Conservation (phyloP, 345 rosid genomes). For the Jatropha curcas region DNA sequence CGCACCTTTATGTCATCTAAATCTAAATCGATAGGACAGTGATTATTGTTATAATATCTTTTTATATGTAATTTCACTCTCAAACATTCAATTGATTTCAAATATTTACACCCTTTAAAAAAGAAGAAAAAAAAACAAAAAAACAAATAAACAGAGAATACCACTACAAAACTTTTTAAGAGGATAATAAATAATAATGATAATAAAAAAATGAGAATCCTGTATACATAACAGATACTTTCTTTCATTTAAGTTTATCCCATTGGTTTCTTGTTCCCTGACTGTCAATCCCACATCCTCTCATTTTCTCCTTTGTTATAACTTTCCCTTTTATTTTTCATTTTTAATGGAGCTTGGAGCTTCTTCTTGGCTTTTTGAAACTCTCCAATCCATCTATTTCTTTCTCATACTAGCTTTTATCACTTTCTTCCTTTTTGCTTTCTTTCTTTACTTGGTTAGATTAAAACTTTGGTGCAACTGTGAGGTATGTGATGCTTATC, state of each 20-base stretch:
- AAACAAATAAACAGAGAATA: too few relatives aligned
- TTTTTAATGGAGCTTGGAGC: conserved; percentile 6
- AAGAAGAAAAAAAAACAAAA: too few relatives aligned
- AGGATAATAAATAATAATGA: too few relatives aligned
- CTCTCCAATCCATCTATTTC: not conserved
- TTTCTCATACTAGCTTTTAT: not conserved
- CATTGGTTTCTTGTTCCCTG: not conserved
- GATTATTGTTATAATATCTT: too few relatives aligned
- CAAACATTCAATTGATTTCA: too few relatives aligned
- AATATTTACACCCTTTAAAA: too few relatives aligned
- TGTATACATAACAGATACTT: not conserved
- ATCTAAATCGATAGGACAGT: too few relatives aligned
- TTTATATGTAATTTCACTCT: too few relatives aligned
- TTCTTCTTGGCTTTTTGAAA: not conserved
- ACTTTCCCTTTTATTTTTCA: not conserved
- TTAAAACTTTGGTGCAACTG: conserved; percentile 61
- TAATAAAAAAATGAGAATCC: not conserved
- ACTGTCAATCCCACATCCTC: not conserved
- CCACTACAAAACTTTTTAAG: too few relatives aligned
- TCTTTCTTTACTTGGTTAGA: conserved; percentile 22
- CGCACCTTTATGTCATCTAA: too few relatives aligned
- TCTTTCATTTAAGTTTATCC: not conserved
- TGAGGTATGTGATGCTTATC: conserved; percentile 58
- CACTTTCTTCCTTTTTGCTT: conserved; percentile 17
- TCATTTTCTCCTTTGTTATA: not conserved